Evolutionary conservation across 768 basidiomycete genomes (phyloP).

Genomic region (Pholiota molesta): DNA sequence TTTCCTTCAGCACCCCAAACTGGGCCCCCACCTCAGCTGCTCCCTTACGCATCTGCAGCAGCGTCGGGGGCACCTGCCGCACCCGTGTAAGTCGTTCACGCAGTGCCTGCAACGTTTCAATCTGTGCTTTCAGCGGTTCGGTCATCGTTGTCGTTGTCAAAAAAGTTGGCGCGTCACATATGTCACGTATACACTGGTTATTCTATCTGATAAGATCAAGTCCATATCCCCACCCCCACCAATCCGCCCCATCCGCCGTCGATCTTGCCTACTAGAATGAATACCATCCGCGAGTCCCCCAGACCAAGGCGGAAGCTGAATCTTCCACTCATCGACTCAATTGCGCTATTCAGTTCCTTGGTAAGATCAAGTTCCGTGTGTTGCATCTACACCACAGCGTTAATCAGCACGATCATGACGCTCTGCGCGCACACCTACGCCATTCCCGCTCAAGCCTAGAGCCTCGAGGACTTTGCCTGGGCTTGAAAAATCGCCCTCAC

Average conservation of each 20-base stretch:
- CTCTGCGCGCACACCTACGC: neutral
- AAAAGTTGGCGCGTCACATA: conserved; percentile 11
- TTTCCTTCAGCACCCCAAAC: conserved; percentile 21
- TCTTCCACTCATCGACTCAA: conserved; percentile 12
- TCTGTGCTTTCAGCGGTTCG: conserved; percentile 20
- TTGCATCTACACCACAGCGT: neutral
- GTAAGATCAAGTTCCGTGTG: conserved; percentile 3
- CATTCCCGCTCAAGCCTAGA: conserved; percentile 19
- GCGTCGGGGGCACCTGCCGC: conserved; percentile 24
- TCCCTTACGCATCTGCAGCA: conserved; percentile 18
- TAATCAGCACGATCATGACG: conserved; percentile 9
- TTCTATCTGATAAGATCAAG: conserved; percentile 28
- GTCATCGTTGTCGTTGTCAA: conserved; percentile 17
- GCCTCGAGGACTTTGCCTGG: conserved; percentile 23
- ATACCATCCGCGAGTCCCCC: conserved; percentile 14
- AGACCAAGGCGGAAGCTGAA: conserved; percentile 19
- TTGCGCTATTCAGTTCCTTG: neutral
- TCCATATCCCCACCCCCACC: conserved; percentile 33
- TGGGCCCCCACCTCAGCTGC: conserved; percentile 10
- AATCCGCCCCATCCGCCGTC: conserved; percentile 24
- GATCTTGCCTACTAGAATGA: conserved; percentile 18
- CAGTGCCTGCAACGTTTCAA: conserved; percentile 22
- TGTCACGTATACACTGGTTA: conserved; percentile 13
- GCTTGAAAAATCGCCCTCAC: conserved; percentile 38
- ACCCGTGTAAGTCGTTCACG: conserved; percentile 18